Evolutionary conservation across 345 rosid genomes (phyloP).

Genomic region (Acer negundo): DNA sequence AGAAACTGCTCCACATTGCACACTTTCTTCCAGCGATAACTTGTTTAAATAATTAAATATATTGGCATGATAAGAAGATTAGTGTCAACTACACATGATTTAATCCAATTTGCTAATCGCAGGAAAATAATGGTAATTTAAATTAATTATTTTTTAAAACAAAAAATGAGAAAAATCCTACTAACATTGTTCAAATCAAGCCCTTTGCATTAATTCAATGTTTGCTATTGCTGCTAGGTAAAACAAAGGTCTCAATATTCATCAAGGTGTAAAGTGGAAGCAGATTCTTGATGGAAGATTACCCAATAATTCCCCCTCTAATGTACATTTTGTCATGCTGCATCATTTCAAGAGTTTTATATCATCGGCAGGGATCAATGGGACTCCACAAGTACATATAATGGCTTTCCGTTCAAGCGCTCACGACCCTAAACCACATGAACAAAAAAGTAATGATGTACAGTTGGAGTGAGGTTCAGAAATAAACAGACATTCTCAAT

Average conservation of each 20-base stretch:
- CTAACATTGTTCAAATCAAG: constrained; percentile 23
- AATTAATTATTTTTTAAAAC: neutral
- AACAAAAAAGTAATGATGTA: neutral
- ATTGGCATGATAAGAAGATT: too few species aligned
- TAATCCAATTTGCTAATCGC: neutral
- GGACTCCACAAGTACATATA: constrained; percentile 66
- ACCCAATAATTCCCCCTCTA: constrained; percentile 25
- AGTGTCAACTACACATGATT: neutral
- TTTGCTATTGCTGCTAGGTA: constrained; percentile 14
- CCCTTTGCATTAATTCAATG: constrained; percentile 22
- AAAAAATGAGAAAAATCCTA: neutral
- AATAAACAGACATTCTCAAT: neutral
- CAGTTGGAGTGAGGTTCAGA: too few species aligned
- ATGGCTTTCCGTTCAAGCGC: constrained; percentile 56
- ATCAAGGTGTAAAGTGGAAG: neutral
- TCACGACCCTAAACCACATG: constrained; percentile 63
- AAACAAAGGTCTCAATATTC: constrained; percentile 19
- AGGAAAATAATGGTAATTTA: neutral
- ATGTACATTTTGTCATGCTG: constrained; percentile 24
- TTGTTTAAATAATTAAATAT: too few species aligned
- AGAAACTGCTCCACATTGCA: too few species aligned
- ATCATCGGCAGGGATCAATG: constrained; percentile 28
- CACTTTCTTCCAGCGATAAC: too few species aligned
- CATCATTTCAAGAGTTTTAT: neutral
- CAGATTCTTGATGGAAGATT: constrained; percentile 11